A percentile compares a stretch with the other conserved stretches of the same genome.
phyloP scores from a whole-genome alignment of 2,329 filamentous ascomycete species.

The Diaporthe citriasiana region DNA sequence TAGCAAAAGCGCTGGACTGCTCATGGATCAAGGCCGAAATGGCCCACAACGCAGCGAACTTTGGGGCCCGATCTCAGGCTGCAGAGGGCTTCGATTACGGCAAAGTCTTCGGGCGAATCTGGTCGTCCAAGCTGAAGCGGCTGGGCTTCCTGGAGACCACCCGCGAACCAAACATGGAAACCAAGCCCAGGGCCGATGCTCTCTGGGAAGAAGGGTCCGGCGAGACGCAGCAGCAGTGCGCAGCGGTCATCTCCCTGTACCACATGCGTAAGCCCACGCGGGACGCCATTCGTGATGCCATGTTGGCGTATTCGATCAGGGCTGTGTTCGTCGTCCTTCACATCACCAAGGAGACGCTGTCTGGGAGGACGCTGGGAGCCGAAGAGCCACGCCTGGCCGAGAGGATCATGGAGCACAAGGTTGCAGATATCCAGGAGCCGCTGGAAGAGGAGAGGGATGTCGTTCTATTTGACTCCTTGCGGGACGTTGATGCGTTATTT shows the following conservation, averaged over 20 bases:
- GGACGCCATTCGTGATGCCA: conserved; percentile 17
- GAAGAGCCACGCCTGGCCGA: conserved; percentile 24
- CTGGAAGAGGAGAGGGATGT: conserved; percentile 6
- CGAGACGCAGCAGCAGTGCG: neutral
- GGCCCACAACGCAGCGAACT: conserved; percentile 15
- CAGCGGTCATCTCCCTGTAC: conserved; percentile 13
- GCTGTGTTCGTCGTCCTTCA: conserved; percentile 11
- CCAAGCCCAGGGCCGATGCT: neutral
- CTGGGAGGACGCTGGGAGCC: conserved; percentile 10
- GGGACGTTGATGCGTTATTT: conserved; percentile 27
- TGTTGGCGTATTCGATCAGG: conserved; percentile 1
- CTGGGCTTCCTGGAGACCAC: neutral
- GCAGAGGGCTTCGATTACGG: conserved; percentile 5
- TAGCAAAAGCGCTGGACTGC: neutral
- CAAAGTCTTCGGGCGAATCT: conserved; percentile 24
- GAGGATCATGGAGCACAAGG: conserved; percentile 26
- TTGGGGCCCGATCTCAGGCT: conserved; percentile 2
- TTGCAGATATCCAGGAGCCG: conserved; percentile 26
- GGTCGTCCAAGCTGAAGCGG: conserved; percentile 23
- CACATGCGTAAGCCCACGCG: conserved; percentile 23
- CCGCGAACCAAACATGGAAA: neutral
- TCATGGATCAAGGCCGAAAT: conserved; percentile 18
- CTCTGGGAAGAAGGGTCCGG: neutral
- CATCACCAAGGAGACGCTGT: conserved; percentile 26
- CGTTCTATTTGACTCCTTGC: conserved; percentile 18